Evolutionary conservation across 345 rosid species (phyloP).

Genomic region (rapeseed (Brassica napus)): Da-Ae NC_063449.1:43441501-43442000

Average conservation of each 20-base stretch:
- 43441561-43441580: neutral
- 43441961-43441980: conserved; percentile 37
- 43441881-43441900: conserved; percentile 36
- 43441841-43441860: conserved; percentile 24
- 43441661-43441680: neutral
- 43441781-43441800: conserved; percentile 31
- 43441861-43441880: conserved; percentile 21
- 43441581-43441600: neutral
- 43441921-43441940: conserved; percentile 36
- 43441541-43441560: neutral
- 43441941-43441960: conserved; percentile 23
- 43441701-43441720: neutral
- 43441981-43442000: conserved; percentile 26
- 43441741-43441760: neutral
- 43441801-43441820: conserved; percentile 30
- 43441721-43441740: conserved; percentile 5
- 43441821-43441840: conserved; percentile 6
- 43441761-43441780: conserved; percentile 40
- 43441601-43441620: conserved; percentile 18
- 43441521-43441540: neutral
- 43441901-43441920: conserved; percentile 42
- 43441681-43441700: conserved; percentile 16
- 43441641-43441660: conserved; percentile 17
- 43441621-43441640: conserved; percentile 21
- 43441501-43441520: neutral